Conservation (phyloP, 192 early-diverging fungal species). For the Coemansia sp. region DNA sequence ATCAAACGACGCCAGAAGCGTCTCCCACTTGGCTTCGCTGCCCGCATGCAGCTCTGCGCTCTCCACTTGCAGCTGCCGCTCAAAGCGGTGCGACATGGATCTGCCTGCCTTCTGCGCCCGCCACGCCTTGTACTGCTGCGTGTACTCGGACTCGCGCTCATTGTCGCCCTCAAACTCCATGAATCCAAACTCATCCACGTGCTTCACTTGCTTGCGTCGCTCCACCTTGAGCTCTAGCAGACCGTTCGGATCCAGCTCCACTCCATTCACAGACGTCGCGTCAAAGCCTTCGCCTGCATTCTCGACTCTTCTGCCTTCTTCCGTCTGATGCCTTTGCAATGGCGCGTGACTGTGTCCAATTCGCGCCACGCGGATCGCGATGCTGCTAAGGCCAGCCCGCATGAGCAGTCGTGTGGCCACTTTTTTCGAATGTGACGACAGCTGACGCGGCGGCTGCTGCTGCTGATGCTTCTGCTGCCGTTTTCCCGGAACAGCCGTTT, state of each 20-base stretch:
- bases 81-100: conserved; percentile 1
- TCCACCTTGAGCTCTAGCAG: conserved; percentile 35
- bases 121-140: conserved; percentile 39
- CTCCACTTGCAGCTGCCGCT: background rate
- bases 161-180: conserved; percentile 45
- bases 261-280: conserved; percentile 19
- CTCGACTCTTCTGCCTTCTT: background rate
- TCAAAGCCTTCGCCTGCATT: conserved; percentile 7
- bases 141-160: conserved; percentile 23
- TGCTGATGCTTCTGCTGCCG: conserved; percentile 13
- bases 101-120: conserved; percentile 10
- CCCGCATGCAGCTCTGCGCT: conserved; percentile 12
- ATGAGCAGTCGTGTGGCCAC: conserved; percentile 50
- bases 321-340: background rate
- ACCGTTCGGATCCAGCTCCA: conserved; percentile 39
- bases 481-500: background rate
- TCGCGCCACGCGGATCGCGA: conserved; percentile 48
- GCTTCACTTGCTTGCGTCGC: conserved; percentile 49
- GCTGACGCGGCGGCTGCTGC: background rate
- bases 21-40: conserved; percentile 35
- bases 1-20: conserved; percentile 43
- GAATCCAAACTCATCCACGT: conserved; percentile 42
- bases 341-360: conserved; percentile 9
- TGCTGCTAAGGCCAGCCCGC: conserved; percentile 51
- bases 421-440: conserved; percentile 34